Conservation (phyloP, 163 green algal genomes). For the Coccomyxa subellipsoidea region DNA sequence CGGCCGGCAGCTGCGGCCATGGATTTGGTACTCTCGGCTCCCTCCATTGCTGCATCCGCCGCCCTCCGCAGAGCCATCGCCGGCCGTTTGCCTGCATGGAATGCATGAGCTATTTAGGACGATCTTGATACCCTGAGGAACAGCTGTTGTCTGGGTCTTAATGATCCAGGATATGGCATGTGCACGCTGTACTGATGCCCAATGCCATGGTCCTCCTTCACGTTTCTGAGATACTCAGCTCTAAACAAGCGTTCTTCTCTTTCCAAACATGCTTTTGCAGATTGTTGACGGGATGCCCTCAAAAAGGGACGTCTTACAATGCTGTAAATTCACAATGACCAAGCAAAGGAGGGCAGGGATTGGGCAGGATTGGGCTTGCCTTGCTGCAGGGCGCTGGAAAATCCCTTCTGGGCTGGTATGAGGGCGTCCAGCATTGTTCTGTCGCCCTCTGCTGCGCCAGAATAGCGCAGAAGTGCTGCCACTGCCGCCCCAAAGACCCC, state of each 20-base stretch:
- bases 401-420: slow-evolving; percentile 47
- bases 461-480: slow-evolving; percentile 70
- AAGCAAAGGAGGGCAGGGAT: background rate
- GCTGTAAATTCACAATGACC: no score
- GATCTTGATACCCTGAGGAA: no score
- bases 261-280: no score
- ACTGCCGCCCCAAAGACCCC: slow-evolving; percentile 51
- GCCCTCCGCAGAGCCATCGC: slow-evolving; percentile 31
- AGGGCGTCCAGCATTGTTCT: slow-evolving; percentile 89
- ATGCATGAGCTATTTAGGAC: no score
- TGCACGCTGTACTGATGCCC: no score
- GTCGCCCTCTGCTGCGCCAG: slow-evolving; percentile 61
- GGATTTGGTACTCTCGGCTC: slow-evolving; percentile 60
- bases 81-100: slow-evolving; percentile 13
- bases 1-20: slow-evolving; percentile 70
- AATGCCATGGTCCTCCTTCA: no score
- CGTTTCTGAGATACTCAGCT: no score
- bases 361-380: background rate
- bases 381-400: slow-evolving; percentile 20
- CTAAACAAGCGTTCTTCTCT: no score
- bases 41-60: slow-evolving; percentile 50
- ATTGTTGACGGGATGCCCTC: no score
- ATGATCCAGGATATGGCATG: no score
- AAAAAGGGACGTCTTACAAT: no score
- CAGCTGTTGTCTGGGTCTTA: no score